Evolutionary conservation across 2,329 filamentous ascomycete species (phyloP), one percentile per base, ranked within the genome.

Genomic region (Fusarium sp.): DNA sequence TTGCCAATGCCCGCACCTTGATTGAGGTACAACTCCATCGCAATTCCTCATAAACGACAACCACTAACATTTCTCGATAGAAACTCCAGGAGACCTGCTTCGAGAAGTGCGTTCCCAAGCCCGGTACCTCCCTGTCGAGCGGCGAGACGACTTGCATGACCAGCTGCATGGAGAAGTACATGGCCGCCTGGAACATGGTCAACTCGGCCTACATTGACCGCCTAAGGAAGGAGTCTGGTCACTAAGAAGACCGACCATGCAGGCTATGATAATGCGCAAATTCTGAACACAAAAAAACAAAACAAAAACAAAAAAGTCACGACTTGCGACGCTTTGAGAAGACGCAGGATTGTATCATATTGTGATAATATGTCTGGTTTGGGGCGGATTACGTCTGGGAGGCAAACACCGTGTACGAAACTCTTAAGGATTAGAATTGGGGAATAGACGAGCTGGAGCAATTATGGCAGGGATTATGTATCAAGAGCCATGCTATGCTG

Each of bases 31-130:
- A 69, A 39, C 43, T n/a, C 19, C 43, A 31, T 54, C 50, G 34
- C 64, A 55, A 65, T 65, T 46, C 39, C 45, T 53, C 34, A 28
- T 45, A 33, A 38, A n/a, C 34, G 42, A 49, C 28, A 53, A 66
- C 69, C 59, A 72, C 45, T 46, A 39, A 42, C 10, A 21, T 28
- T 13, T 24, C 28, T 34, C 38, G 14, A 56, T 62, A 94, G 91
- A 94, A 92, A 88, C 87, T 94, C 80, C 93, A 94, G 81, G 87
- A 92, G 74, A 89, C 91, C 81, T 95, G 92, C 84, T 95, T 94
- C 83, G 88, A 92, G 46, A 90, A 89, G 78, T 95, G 92, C 80
- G 83, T 94, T 17, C 85, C 91, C 50, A 89, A 91, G 76, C 91
- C 92, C 55, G 90, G 91, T 60, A 79, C 84, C 50, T 89, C 88